These are phyloP conservation scores for Triticum monococcum DNA, from an alignment of 176 grass and related monocot genomes.

Conservation along the genomic window DNA sequence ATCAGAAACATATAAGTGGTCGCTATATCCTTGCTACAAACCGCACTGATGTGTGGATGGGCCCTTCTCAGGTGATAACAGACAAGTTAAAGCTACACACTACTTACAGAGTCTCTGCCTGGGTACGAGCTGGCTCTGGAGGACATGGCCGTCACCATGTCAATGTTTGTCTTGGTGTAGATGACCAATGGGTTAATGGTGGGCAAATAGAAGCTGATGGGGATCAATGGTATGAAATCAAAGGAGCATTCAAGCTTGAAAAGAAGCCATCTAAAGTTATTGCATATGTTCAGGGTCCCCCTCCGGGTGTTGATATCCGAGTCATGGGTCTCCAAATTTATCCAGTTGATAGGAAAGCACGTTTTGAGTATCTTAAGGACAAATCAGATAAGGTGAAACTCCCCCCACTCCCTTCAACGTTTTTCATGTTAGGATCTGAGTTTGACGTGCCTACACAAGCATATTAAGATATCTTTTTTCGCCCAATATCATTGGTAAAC, in stretches of 20 bases:
- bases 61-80: conserved; percentile 90
- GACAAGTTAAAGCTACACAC: conserved; percentile 74
- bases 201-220: conserved; percentile 61
- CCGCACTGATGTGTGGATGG: conserved; percentile 91
- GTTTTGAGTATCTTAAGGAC: conserved; percentile 64
- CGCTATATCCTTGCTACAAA: conserved; percentile 59
- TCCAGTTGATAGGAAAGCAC: conserved; percentile 55
- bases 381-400: conserved; percentile 62
- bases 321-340: conserved; percentile 65
- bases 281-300: conserved; percentile 67
- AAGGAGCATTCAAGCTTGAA: conserved; percentile 77
- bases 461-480: neutral
- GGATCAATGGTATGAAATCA: conserved; percentile 73
- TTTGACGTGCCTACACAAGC: neutral
- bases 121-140: conserved; percentile 70
- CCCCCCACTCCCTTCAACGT: neutral
- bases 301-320: conserved; percentile 64
- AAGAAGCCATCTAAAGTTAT: conserved; percentile 57
- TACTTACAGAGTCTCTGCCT: conserved; percentile 82
- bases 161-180: conserved; percentile 82
- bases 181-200: conserved; percentile 70
- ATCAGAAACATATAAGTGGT: conserved; percentile 45
- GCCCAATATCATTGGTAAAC: neutral
- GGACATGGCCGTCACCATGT: conserved; percentile 62
- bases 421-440: neutral